A percentile compares a stretch with the other conserved stretches of the same genome.
Evolutionary conservation across 441 rosid species (phyloP).

Genomic region (Pelargonium cotyledonis): DNA sequence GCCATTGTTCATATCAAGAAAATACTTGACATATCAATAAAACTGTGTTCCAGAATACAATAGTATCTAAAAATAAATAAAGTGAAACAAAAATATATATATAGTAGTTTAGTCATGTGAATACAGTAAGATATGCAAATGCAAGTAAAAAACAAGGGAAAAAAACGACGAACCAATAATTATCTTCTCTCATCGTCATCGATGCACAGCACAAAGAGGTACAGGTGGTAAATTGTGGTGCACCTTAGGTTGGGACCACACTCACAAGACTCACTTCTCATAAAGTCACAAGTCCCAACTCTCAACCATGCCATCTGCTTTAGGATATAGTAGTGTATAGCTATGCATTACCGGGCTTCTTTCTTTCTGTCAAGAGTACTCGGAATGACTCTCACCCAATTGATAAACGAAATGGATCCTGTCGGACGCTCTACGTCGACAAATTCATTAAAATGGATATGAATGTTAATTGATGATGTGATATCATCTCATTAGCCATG

Average conservation of each 20-base stretch:
- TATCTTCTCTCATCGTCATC: not conserved
- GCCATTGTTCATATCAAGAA: not conserved
- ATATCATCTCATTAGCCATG: too few species aligned
- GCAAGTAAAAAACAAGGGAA: not conserved
- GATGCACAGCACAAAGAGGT: not conserved
- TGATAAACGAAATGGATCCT: too few species aligned
- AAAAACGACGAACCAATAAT: not conserved
- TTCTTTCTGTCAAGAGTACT: not conserved
- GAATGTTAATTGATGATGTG: too few species aligned
- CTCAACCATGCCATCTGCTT: not conserved
- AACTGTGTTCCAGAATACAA: too few species aligned
- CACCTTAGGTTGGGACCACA: not conserved
- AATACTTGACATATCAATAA: not conserved
- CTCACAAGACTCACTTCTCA: not conserved
- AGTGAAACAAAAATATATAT: not conserved
- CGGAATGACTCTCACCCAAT: too few species aligned
- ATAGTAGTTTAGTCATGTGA: not conserved
- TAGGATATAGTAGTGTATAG: too few species aligned
- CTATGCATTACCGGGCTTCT: not conserved
- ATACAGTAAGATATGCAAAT: not conserved
- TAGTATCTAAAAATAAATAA: not conserved
- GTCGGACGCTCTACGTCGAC: too few species aligned
- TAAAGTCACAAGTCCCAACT: not conserved
- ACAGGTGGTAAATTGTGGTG: not conserved
- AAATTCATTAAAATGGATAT: too few species aligned